phyloP scores from a whole-genome alignment of 2,329 filamentous ascomycete species.

The Colletotrichum tabaci region DNA sequence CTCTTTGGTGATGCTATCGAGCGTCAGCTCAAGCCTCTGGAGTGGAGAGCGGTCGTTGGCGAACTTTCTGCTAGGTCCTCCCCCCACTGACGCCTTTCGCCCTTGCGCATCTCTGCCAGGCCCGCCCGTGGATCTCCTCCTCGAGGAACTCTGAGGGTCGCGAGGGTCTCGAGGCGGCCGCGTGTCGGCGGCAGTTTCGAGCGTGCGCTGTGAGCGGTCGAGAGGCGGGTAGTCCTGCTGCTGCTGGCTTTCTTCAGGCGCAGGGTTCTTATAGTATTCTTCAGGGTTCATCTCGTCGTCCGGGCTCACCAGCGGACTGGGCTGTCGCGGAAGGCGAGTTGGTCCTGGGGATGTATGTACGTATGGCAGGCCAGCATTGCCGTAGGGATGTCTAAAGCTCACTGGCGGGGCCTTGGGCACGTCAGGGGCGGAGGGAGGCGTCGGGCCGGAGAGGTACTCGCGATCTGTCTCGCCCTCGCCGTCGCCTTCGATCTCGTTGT shows the following conservation, averaged over 20 bases:
- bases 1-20: constrained; percentile 95
- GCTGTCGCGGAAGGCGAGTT: constrained; percentile 48
- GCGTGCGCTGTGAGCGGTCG: constrained; percentile 49
- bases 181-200: constrained; percentile 46
- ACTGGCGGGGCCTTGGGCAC: constrained; percentile 71
- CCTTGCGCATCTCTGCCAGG: constrained; percentile 40
- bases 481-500: constrained; percentile 48
- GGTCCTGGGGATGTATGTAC: constrained; percentile 47
- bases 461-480: constrained; percentile 47
- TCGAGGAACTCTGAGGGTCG: constrained; percentile 20
- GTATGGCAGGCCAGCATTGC: constrained; percentile 52
- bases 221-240: constrained; percentile 46
- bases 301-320: constrained; percentile 43
- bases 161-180: constrained; percentile 14
- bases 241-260: constrained; percentile 33
- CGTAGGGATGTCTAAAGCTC: constrained; percentile 68
- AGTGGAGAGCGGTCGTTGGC: constrained; percentile 90
- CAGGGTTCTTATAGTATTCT: constrained; percentile 49
- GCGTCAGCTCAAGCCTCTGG: constrained; percentile 91
- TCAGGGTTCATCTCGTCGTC: constrained; percentile 51
- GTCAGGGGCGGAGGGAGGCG: constrained; percentile 71
- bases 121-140: constrained; percentile 31
- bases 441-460: constrained; percentile 53
- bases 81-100: constrained; percentile 56
- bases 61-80: constrained; percentile 69